phyloP scores from a whole-genome alignment of 192 early-diverging fungal species.

The Linnemannia elongata region DNA sequence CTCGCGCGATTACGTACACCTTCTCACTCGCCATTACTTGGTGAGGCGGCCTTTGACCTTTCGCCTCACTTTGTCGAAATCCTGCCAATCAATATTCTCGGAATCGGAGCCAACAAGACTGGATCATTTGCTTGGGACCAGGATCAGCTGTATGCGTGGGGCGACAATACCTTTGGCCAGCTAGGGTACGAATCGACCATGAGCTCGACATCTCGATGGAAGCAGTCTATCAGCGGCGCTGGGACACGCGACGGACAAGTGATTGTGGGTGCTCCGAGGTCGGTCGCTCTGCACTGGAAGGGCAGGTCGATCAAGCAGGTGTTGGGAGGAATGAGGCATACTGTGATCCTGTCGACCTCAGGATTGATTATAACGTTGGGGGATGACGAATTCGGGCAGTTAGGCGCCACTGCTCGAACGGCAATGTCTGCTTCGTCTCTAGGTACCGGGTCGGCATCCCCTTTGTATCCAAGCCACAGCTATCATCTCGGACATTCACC shows the following conservation, averaged over 20 bases:
- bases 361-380: conserved; percentile 41
- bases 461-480: neutral
- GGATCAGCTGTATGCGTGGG: conserved; percentile 39
- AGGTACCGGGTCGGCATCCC: neutral
- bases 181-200: conserved; percentile 10
- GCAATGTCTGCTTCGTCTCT: neutral
- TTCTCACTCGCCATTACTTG: neutral
- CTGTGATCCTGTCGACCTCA: conserved; percentile 19
- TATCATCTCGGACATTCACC: neutral
- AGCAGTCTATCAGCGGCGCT: neutral
- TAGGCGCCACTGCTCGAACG: conserved; percentile 9
- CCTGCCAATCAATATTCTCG: conserved; percentile 23
- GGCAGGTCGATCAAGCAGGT: conserved; percentile 44
- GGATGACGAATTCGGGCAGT: conserved; percentile 38
- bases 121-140: conserved; percentile 52
- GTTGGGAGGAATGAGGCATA: conserved; percentile 36
- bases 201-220: neutral
- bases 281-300: conserved; percentile 40
- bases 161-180: conserved; percentile 44
- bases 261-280: conserved; percentile 4
- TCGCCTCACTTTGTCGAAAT: conserved; percentile 35
- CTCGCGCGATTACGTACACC: conserved; percentile 9
- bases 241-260: neutral
- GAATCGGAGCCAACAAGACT: conserved; percentile 35
- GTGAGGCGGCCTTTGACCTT: conserved; percentile 6